A percentile compares a stretch with the other conserved stretches of the same genome.
Evolutionary conservation across 2,329 filamentous ascomycete genomes (phyloP).

Genomic region (Chalara sp.): DNA sequence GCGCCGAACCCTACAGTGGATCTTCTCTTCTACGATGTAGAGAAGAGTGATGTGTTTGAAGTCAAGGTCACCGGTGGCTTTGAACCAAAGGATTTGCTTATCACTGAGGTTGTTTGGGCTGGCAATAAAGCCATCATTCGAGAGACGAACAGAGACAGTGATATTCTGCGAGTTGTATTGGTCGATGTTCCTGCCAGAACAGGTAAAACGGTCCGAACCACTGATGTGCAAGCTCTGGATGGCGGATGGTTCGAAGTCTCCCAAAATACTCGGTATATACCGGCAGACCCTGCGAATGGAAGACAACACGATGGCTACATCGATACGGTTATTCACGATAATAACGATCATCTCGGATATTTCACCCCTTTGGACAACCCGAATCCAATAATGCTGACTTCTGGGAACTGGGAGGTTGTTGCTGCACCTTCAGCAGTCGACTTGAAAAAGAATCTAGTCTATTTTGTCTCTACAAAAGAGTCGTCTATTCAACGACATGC

Average conservation of each 20-base stretch:
- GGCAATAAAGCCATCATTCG: conserved; percentile 79
- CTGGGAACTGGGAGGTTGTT: conserved; percentile 88
- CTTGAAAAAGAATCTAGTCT: conserved; percentile 77
- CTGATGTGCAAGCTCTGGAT: conserved; percentile 78
- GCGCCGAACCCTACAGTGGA: conserved; percentile 88
- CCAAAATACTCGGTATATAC: conserved; percentile 77
- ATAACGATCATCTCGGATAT: conserved; percentile 87
- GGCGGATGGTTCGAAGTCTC: conserved; percentile 97
- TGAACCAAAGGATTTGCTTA: conserved; percentile 72
- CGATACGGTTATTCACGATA: conserved; percentile 79
- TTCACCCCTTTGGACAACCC: conserved; percentile 82
- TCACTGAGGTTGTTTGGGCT: conserved; percentile 91
- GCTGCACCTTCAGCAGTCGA: conserved; percentile 80
- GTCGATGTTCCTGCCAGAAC: conserved; percentile 70
- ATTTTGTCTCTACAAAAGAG: conserved; percentile 83
- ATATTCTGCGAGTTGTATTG: conserved; percentile 79
- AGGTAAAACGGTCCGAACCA: conserved; percentile 71
- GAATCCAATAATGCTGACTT: conserved; percentile 78
- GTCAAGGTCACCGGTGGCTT: conserved; percentile 76
- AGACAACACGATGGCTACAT: conserved; percentile 84
- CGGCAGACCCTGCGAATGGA: conserved; percentile 70
- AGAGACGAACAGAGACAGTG: conserved; percentile 90
- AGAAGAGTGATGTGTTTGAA: conserved; percentile 68
- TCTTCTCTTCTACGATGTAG: conserved; percentile 81
- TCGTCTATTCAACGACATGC: conserved; percentile 85